These are phyloP conservation scores for Ophiostoma quercus DNA, from an alignment of 2,329 filamentous ascomycete genomes.

Conservation along the genomic window DNA sequence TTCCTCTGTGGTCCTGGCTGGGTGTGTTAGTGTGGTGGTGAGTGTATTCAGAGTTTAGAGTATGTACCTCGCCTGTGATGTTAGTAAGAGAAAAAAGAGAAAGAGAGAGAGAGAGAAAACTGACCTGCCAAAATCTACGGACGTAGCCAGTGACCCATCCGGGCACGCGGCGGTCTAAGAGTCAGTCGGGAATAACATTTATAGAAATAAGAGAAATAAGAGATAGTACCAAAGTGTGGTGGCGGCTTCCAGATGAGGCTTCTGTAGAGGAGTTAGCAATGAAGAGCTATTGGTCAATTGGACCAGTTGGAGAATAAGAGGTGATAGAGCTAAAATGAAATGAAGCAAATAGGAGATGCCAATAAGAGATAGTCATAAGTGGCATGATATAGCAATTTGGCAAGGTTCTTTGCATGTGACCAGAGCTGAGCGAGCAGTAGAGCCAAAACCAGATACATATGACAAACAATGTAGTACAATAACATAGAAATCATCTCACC, in stretches of 20 bases:
- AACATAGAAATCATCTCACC: conserved; percentile 48
- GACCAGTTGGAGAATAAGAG: background rate
- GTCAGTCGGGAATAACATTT: background rate
- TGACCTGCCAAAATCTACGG: conserved; percentile 94
- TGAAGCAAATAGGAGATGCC: no score
- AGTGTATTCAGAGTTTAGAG: background rate
- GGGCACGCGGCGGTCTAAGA: conserved; percentile 70
- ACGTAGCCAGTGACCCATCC: conserved; percentile 94
- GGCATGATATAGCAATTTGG: conserved; percentile 4
- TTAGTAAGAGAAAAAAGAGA: background rate
- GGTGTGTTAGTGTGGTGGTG: background rate
- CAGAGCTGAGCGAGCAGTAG: background rate
- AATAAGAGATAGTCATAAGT: background rate
- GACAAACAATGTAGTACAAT: background rate
- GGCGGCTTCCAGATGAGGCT: conserved; percentile 98
- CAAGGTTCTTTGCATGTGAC: conserved; percentile 2
- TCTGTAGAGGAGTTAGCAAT: conserved; percentile 42
- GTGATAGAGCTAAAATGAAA: background rate
- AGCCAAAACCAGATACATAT: background rate
- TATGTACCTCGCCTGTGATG: conserved; percentile 13
- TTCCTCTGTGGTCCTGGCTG: conserved; percentile 92
- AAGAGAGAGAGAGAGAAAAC: conserved; percentile 33
- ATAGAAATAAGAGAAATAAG: background rate
- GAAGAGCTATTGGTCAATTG: background rate
- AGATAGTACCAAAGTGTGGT: conserved; percentile 74